phyloP scores from a whole-genome alignment of 192 early-diverging fungal genomes.

The Coemansia sp. region DNA sequence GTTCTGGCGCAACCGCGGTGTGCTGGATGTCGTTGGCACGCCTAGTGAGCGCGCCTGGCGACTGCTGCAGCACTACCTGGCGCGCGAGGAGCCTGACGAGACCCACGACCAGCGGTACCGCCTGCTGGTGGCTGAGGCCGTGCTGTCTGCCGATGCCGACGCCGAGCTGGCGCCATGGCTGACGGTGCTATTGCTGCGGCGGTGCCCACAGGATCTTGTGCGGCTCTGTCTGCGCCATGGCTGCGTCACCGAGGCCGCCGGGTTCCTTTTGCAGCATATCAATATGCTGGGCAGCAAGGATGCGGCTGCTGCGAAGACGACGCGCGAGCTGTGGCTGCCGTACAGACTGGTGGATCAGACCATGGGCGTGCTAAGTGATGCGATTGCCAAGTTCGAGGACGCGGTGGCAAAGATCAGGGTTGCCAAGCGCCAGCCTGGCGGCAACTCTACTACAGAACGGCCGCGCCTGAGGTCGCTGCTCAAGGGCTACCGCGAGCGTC shows the following conservation, averaged over 20 bases:
- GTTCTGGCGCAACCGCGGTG: constrained; percentile 31
- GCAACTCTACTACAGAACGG: constrained; percentile 1
- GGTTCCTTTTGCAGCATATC: constrained; percentile 47
- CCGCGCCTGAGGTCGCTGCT: constrained; percentile 23
- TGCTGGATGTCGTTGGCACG: constrained; percentile 18
- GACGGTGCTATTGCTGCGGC: constrained; percentile 22
- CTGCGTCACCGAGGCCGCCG: constrained; percentile 40
- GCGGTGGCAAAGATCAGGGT: constrained; percentile 35
- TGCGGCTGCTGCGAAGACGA: constrained; percentile 10
- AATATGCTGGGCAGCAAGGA: constrained; percentile 15
- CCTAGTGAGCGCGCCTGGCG: constrained; percentile 46
- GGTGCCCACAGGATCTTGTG: constrained; percentile 50
- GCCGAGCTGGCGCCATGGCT: constrained; percentile 47
- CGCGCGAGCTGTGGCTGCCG: constrained; percentile 51
- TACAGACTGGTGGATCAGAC: constrained; percentile 52
- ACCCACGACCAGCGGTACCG: constrained; percentile 13
- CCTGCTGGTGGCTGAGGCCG: constrained; percentile 32
- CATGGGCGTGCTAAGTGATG: constrained; percentile 32
- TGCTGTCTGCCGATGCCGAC: constrained; percentile 29
- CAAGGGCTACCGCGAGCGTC: constrained; percentile 37
- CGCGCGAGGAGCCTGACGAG: constrained; percentile 17
- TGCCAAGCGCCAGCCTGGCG: constrained; percentile 17
- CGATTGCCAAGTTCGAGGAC: constrained; percentile 37
- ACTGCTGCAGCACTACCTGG: constrained; percentile 41
- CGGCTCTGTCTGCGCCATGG: constrained; percentile 43